A percentile compares a stretch with the other conserved stretches of the same genome.
Evolutionary conservation across 2,329 filamentous ascomycete genomes (phyloP).

Genomic region (Alternaria sp.): DNA sequence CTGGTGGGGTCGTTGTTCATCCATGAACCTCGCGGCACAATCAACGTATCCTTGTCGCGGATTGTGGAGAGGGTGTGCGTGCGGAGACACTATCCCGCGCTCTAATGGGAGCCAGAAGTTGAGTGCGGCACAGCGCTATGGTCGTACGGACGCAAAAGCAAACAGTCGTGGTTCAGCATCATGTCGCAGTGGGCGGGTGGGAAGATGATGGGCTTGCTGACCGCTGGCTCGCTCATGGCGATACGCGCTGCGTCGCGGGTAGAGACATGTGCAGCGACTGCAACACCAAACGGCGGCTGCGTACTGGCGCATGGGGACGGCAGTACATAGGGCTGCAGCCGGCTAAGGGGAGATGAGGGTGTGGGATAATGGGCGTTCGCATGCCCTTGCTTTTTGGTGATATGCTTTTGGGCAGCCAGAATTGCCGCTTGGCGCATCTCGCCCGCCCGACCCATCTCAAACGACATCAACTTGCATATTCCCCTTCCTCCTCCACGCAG

Average conservation of each 20-base stretch:
- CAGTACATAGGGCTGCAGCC: slow-evolving; percentile 37
- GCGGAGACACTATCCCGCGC: slow-evolving; percentile 36
- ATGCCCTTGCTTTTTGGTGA: slow-evolving; percentile 35
- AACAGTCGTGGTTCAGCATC: slow-evolving; percentile 9
- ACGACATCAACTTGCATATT: slow-evolving; percentile 23
- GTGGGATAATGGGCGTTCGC: slow-evolving; percentile 23
- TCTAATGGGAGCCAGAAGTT: slow-evolving; percentile 18
- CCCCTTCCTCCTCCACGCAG: slow-evolving; percentile 20
- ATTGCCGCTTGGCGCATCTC: slow-evolving; percentile 29
- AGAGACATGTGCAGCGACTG: slow-evolving; percentile 21
- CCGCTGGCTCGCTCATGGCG: slow-evolving; percentile 13
- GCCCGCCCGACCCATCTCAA: slow-evolving; percentile 18
- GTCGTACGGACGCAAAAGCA: slow-evolving; percentile 22
- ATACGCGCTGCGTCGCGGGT: slow-evolving; percentile 23
- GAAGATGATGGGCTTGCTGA: slow-evolving; percentile 7
- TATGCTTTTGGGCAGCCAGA: slow-evolving; percentile 20
- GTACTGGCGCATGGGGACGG: slow-evolving; percentile 21
- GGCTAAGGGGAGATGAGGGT: slow-evolving; percentile 23
- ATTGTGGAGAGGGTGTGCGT: slow-evolving; percentile 29
- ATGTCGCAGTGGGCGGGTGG: slow-evolving; percentile 9
- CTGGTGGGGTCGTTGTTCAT: slow-evolving; percentile 36
- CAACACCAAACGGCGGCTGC: slow-evolving; percentile 18
- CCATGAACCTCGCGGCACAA: slow-evolving; percentile 30
- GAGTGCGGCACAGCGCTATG: slow-evolving; percentile 16
- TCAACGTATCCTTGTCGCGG: slow-evolving; percentile 30